These are phyloP conservation scores for Vitis amurensis DNA, from an alignment of 164 flowering plant genomes.

Conservation along the genomic window DNA sequence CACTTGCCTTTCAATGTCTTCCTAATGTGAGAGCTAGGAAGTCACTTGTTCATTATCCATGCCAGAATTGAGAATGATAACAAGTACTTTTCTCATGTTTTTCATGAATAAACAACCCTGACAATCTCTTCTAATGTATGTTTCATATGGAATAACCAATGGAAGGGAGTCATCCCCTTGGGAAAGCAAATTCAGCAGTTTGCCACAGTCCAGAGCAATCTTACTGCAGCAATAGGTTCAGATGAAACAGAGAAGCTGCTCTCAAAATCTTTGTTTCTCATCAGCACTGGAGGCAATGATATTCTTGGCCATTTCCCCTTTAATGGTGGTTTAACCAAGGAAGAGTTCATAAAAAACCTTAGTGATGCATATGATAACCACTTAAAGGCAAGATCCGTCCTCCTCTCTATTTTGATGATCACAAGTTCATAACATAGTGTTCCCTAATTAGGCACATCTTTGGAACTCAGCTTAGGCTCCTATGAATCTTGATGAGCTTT, in stretches of 20 bases:
- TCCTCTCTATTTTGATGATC: neutral
- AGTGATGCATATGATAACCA: conserved; percentile 24
- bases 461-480: too few species aligned
- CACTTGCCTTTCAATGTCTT: neutral
- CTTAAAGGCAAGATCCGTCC: conserved; percentile 28
- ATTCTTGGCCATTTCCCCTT: conserved; percentile 27
- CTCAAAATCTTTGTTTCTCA: conserved; percentile 39
- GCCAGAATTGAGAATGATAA: neutral
- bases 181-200: conserved; percentile 44
- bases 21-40: neutral
- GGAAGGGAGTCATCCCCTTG: conserved; percentile 23
- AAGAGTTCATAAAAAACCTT: conserved; percentile 26
- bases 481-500: too few species aligned
- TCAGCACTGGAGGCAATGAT: conserved; percentile 60
- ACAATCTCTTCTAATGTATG: neutral
- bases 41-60: neutral
- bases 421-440: too few species aligned
- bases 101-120: neutral
- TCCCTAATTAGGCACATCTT: too few species aligned
- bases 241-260: conserved; percentile 16
- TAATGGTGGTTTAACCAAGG: conserved; percentile 11
- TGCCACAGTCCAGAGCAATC: conserved; percentile 17
- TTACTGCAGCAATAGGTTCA: conserved; percentile 24
- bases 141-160: conserved; percentile 3
- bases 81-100: neutral